Conservation (phyloP, 306 rosid genomes). For the Prunus davidiana region DNA sequence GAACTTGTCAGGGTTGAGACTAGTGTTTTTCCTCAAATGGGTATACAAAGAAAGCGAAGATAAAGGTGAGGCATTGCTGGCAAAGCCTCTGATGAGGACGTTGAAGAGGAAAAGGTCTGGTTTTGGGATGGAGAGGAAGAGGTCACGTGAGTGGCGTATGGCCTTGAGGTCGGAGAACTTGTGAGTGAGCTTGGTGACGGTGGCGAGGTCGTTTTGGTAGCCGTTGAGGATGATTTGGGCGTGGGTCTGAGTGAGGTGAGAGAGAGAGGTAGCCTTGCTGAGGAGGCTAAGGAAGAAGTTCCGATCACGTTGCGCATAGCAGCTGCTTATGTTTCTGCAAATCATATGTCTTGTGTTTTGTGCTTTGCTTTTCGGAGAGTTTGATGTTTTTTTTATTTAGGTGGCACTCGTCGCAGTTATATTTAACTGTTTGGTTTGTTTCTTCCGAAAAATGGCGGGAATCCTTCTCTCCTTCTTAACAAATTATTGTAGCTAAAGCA, state of each 20-base stretch:
- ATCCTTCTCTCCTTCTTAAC: not conserved
- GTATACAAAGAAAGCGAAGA: conserved; percentile 61
- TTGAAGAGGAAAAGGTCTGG: conserved; percentile 88
- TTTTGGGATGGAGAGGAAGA: conserved; percentile 56
- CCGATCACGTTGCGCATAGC: conserved; percentile 28
- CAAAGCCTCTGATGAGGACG: conserved; percentile 70
- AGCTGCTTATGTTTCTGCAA: conserved; percentile 24
- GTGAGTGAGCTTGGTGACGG: conserved; percentile 81
- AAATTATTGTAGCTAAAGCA: not conserved
- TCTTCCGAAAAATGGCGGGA: not conserved
- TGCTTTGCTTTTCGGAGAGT: not conserved
- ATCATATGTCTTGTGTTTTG: conserved; percentile 30
- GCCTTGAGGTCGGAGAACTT: conserved; percentile 68
- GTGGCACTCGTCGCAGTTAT: not conserved
- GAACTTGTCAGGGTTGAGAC: conserved; percentile 60
- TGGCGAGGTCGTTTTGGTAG: conserved; percentile 59
- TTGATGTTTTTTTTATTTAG: not conserved
- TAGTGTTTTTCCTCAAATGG: conserved; percentile 47
- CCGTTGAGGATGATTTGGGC: conserved; percentile 75
- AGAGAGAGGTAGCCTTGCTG: conserved; percentile 41
- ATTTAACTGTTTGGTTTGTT: not conserved
- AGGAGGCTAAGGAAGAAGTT: conserved; percentile 50
- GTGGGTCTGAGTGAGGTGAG: conserved; percentile 64
- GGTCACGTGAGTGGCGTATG: conserved; percentile 56
- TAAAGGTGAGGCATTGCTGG: conserved; percentile 40